These are phyloP conservation scores for Pichia cactophila DNA, from an alignment of 1,139 yeast genomes.

Conservation along the genomic window DNA sequence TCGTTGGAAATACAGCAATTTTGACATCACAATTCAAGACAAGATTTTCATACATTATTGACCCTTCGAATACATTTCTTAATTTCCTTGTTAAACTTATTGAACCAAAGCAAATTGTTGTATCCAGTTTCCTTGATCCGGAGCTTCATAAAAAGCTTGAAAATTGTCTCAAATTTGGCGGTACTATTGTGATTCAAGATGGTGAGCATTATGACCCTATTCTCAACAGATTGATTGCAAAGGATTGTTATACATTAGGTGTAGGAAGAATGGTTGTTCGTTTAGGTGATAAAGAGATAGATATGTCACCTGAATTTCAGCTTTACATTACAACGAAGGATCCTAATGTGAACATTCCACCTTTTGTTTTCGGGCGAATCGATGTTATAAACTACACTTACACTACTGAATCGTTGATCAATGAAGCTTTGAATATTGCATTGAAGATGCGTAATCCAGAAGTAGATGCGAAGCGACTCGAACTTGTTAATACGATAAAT, in stretches of 20 bases:
- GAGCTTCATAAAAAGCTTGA: constrained; percentile 65
- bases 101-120: constrained; percentile 35
- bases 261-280: constrained; percentile 64
- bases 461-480: constrained; percentile 49
- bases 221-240: constrained; percentile 51
- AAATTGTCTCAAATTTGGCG: constrained; percentile 81
- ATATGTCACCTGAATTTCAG: constrained; percentile 56
- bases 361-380: constrained; percentile 56
- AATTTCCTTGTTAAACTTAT: constrained; percentile 33
- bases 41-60: constrained; percentile 57
- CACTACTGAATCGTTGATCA: constrained; percentile 59
- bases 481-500: constrained; percentile 45
- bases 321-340: constrained; percentile 59
- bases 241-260: constrained; percentile 59
- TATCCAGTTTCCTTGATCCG: constrained; percentile 69
- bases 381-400: constrained; percentile 63
- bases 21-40: constrained; percentile 29
- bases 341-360: constrained; percentile 38
- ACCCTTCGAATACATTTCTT: constrained; percentile 53
- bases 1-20: constrained; percentile 57
- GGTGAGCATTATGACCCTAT: constrained; percentile 78
- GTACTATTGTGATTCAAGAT: constrained; percentile 61
- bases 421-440: constrained; percentile 53
- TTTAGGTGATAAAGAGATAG: constrained; percentile 59
- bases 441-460: constrained; percentile 58